Base-by-base conservation (phyloP, 768 basidiomycete genomes). In the Psilocybe sp. region DNA sequence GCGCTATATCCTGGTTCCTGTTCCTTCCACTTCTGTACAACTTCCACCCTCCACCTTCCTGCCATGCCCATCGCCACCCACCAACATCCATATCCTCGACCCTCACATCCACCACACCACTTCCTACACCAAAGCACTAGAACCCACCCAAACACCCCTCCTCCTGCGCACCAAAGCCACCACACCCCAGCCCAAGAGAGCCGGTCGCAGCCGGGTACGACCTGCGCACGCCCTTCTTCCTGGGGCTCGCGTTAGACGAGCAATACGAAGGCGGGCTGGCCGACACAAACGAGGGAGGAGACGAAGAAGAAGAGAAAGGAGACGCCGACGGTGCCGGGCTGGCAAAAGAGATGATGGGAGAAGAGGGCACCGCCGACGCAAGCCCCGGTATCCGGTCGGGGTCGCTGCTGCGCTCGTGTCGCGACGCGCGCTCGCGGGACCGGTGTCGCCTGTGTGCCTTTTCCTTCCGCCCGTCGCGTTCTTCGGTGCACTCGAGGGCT, bases 61-160 rank as follows among this genome's bases (percentile, higher is more conserved):
- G n/a, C n/a, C n/a, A n/a, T n/a, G n/a, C n/a, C n/a, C 23, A 28
- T 7, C 23, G 7, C 23, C 23, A 28, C 23, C 23, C 23, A 28
- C 7, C 23, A 28, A 28, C 23, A 7, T 28, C 7, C 23, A 28
- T n/a, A n/a, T 4, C 23, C 23, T 28, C 23, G 23, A 28, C 23
- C 23, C 23, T 28, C 23, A 28, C 7, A 28, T 28, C 23, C 23
- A 7, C 23, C 23, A 28, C 23, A 3, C 23, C 23, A 28, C 18
- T 14, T 14, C 15, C 36, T 11, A 31, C 12, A 34, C 11, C 32
- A 28, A 16, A 16, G 6, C 15, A 34, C 63, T 60, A 75, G 60
- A 75, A 75, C n/a, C 74, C 74, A 38, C 73, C 74, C 7, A 75
- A 64, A 45, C 74, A 75, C 14, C 73, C 69, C 57, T 74, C 70